Base-by-base conservation (phyloP, 768 basidiomycete genomes). In the Gelatoporia subvermispora region DNA sequence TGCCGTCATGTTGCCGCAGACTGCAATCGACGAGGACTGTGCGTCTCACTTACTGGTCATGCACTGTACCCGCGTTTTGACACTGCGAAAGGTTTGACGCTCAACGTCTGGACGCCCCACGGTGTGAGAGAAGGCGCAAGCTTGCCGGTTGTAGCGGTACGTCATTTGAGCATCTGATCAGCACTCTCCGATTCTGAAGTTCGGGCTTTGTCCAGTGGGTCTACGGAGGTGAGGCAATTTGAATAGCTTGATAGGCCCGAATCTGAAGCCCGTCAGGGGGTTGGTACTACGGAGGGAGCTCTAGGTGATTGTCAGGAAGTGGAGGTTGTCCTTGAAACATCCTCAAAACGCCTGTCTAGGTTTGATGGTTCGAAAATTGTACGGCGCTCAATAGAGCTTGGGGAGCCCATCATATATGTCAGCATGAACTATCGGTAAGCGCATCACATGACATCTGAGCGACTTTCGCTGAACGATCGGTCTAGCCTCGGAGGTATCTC, bases 311-410 rank as follows among this genome's bases (percentile, higher is more conserved):
- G 24, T 16, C n/a, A 16, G 8, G n/a, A 17, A 39, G 7, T 5
- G 21, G 16, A 5, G n/a, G n/a, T 8, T 39, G 7, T 39, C 5
- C 16, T 39, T 39, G 7, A 36, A 10, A 22, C 21, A 5, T 17
- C 69, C 65, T 16, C 7, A 16, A 17, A 16, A 17, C n/a, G 8
- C 28, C 28, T 47, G 11, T 4, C 24, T 22, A 71, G 69, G 50
- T 70, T 73, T 50, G 72, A 76, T 58, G 76, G 76, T 8, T 60
- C 51, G 0, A 48, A 51, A 4, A 67, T 78, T 37, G 75, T 79
- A 8, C 48, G 62, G 13, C 68, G 72, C 16, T 79, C 78, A 0
- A 66, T 75, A 10, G 59, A 60, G 0, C 53, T 78, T 13, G 66
- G 65, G 2, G 55, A 64, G 41, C 76, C 78, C 1, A 66, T 76